Evolutionary conservation across 139 green algal genomes (phyloP), one percentile per base, ranked within the genome.

Genomic region (Desmodesmus armatus): DNA sequence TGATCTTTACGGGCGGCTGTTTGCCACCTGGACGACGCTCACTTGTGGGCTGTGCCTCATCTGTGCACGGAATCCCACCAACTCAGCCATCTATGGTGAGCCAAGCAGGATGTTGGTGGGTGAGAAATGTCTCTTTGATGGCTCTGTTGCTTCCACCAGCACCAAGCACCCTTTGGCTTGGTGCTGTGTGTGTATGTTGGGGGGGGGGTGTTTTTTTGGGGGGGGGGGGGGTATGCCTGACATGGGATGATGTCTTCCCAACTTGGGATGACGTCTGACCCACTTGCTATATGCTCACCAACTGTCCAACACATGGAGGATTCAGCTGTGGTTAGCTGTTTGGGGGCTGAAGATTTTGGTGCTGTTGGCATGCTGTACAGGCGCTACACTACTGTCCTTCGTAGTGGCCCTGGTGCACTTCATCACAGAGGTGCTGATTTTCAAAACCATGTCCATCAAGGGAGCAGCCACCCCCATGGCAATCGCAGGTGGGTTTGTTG

Each of bases 21-120:
- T 98, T 83, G 94, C 93, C 0, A 91, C 91, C 1, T 98, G 95
- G 95, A 98, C 95, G 4, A 29, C 93, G 19, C 91, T 94, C 35
- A 96, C 95, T 0, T 97, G 94, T 80, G 85, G 90, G 21, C 90
- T 98, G 13, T 98, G 95, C 89, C 53, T 98, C 2, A 91, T 96
- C 13, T 97, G 94, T 62, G 93, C 95, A 0, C 89, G 89, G 13
- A 93, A 97, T 66, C 90, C 93, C 9, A 90, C 87, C 15, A 93
- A 94, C 66, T 37, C 78, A 23, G 81, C 91, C 21, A 94, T 98
- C 25, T 98, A 98, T 65, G 90, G 95, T 97, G 79, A 82, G 87
- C 29, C 3, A n/a, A n/a, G n/a, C n/a, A n/a, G n/a, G n/a, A n/a
- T n/a, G n/a, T n/a, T n/a, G n/a, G n/a, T n/a, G n/a, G n/a, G n/a